phyloP scores from a whole-genome alignment of 2,329 filamentous ascomycete genomes.

The Corynespora cassiicola region DNA sequence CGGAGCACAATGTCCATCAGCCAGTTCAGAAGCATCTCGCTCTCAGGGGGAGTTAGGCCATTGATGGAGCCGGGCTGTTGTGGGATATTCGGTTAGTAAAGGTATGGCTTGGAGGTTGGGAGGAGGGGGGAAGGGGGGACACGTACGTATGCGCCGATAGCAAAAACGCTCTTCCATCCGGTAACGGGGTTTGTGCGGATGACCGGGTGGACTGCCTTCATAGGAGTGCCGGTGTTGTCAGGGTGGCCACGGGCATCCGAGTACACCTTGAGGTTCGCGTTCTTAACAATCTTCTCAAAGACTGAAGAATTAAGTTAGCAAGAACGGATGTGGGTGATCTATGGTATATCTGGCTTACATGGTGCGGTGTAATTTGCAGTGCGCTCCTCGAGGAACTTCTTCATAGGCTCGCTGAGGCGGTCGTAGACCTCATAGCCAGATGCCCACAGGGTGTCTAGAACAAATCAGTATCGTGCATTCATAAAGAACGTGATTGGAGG shows the following conservation, averaged over 20 bases:
- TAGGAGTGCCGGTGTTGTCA: slow-evolving; percentile 29
- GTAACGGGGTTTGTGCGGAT: slow-evolving; percentile 67
- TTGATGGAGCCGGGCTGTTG: slow-evolving; percentile 46
- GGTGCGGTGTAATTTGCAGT: slow-evolving; percentile 62
- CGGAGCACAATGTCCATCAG: no score
- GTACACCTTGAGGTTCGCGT: slow-evolving; percentile 57
- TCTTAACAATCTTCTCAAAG: no score
- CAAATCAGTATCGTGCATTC: no score
- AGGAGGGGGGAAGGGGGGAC: no score
- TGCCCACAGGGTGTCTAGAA: slow-evolving; percentile 65
- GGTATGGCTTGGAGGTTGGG: no score
- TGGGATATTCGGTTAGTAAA: no score
- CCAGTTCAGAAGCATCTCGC: slow-evolving; percentile 44
- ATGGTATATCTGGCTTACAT: slow-evolving; percentile 60
- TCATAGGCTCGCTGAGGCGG: slow-evolving; percentile 62
- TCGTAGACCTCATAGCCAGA: slow-evolving; percentile 67
- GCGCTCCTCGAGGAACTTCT: slow-evolving; percentile 64
- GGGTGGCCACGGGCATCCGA: slow-evolving; percentile 59
- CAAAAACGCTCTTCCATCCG: slow-evolving; percentile 64
- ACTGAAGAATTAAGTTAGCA: no score
- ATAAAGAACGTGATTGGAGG: no score
- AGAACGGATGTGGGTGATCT: no score
- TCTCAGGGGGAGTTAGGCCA: slow-evolving; percentile 48
- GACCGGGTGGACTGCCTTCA: slow-evolving; percentile 60
- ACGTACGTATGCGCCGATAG: no score